phyloP scores from a whole-genome alignment of 2,329 filamentous ascomycete genomes.

The Pseudocercospora fijiensis region DNA sequence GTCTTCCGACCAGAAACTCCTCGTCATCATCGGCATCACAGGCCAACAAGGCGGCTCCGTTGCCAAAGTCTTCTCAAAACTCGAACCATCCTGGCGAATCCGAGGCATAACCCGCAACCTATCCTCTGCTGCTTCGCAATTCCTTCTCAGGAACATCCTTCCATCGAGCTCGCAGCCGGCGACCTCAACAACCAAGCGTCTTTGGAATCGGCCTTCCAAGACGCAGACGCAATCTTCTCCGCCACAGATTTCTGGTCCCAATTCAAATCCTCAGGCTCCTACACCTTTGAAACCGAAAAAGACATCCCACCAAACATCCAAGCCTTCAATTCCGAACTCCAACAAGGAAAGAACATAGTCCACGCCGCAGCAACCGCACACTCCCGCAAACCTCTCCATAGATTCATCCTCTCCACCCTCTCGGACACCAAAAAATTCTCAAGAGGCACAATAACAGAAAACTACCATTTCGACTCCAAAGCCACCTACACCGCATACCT shows the following conservation, averaged over 20 bases:
- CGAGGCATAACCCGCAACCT: constrained; percentile 47
- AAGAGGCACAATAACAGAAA: constrained; percentile 44
- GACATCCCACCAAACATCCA: no score
- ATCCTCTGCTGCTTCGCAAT: constrained; percentile 19
- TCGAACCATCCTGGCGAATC: constrained; percentile 21
- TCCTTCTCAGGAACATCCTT: constrained; percentile 37
- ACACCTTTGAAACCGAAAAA: no score
- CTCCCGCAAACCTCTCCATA: constrained; percentile 27
- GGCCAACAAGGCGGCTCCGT: constrained; percentile 30
- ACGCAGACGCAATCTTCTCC: constrained; percentile 41
- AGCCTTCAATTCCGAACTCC: constrained; percentile 30
- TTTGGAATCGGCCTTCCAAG: constrained; percentile 38
- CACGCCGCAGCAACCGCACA: constrained; percentile 27
- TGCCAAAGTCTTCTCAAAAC: constrained; percentile 30
- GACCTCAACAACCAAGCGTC: constrained; percentile 36
- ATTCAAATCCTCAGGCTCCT: background rate
- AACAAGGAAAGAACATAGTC: constrained; percentile 36
- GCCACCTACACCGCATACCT: constrained; percentile 33
- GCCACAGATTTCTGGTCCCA: constrained; percentile 40
- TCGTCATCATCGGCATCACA: constrained; percentile 41
- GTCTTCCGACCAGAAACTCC: constrained; percentile 31
- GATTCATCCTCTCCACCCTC: constrained; percentile 44
- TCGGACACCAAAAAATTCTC: constrained; percentile 41
- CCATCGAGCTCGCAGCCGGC: constrained; percentile 40
- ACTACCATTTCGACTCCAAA: constrained; percentile 41